These are phyloP conservation scores for Citrus trifoliata DNA, from an alignment of 345 rosid species.

Conservation along the genomic window DNA sequence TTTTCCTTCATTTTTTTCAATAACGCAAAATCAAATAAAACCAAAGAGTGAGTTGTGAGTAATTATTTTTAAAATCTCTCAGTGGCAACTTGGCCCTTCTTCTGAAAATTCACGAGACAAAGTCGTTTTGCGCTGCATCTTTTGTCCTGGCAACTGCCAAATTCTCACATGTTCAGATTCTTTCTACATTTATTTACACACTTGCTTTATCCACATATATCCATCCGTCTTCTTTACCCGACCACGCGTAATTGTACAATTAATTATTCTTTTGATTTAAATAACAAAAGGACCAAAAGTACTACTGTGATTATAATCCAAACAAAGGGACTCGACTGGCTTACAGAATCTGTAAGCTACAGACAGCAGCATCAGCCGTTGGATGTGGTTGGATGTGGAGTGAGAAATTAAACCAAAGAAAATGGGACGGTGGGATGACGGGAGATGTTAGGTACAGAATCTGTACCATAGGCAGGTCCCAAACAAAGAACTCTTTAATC, in stretches of 20 bases:
- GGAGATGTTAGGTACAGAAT: too few relatives aligned
- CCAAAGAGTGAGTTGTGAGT: too few relatives aligned
- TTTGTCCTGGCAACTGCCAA: not conserved
- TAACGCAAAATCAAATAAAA: too few relatives aligned
- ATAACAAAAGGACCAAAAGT: not conserved
- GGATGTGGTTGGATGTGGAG: too few relatives aligned
- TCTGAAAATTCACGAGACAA: constrained; percentile 10
- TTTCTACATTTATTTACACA: not conserved
- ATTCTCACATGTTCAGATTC: constrained; percentile 13
- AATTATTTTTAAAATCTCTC: not conserved
- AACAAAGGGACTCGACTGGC: too few relatives aligned
- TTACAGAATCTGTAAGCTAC: too few relatives aligned
- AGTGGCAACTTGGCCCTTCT: not conserved
- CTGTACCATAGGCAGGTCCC: too few relatives aligned
- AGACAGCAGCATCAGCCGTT: too few relatives aligned
- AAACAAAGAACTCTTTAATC: not conserved
- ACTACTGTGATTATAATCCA: not conserved
- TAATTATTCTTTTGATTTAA: not conserved
- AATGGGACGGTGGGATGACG: too few relatives aligned
- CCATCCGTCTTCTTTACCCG: not conserved
- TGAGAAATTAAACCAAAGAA: too few relatives aligned
- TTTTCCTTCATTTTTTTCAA: too few relatives aligned
- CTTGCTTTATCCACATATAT: not conserved
- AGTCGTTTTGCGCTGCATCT: not conserved
- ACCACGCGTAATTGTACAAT: not conserved